Conservation (phyloP, 2,329 filamentous ascomycete species). For the Xylariales sp. region DNA sequence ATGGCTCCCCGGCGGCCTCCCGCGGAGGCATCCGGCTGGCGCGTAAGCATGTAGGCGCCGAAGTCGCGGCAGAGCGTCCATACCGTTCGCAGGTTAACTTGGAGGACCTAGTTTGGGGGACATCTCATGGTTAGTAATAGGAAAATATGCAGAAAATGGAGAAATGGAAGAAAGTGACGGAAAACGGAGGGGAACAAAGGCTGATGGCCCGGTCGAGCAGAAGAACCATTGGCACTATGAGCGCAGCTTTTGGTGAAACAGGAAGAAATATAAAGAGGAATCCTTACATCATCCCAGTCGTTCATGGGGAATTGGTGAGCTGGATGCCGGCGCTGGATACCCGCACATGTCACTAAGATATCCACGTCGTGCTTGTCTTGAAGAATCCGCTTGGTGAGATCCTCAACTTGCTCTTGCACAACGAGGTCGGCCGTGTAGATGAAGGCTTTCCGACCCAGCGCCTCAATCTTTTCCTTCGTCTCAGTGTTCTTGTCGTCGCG, state of each 20-base stretch:
- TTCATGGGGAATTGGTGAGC: constrained; percentile 4
- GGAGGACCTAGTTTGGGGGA: constrained; percentile 59
- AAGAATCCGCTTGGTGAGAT: constrained; percentile 2
- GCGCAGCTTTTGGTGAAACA: neutral
- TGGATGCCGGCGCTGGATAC: constrained; percentile 63
- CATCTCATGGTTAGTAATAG: constrained; percentile 62
- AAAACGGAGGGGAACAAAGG: too few species aligned
- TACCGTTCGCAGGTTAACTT: constrained; percentile 80
- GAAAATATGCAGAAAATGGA: neutral
- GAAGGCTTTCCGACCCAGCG: constrained; percentile 3
- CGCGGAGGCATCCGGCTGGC: constrained; percentile 38
- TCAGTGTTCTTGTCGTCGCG: constrained; percentile 30
- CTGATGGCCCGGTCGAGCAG: too few species aligned
- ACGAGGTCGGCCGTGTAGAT: constrained; percentile 5
- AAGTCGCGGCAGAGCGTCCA: constrained; percentile 70
- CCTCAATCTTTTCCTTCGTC: constrained; percentile 5
- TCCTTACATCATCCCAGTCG: constrained; percentile 25
- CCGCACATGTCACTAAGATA: constrained; percentile 82
- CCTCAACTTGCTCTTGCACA: constrained; percentile 22
- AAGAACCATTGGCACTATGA: too few species aligned
- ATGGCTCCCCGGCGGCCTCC: constrained; percentile 64
- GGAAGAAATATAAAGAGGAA: constrained; percentile 51
- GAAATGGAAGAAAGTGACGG: too few species aligned
- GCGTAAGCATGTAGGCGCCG: constrained; percentile 70
- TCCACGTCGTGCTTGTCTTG: constrained; percentile 51